Evolutionary conservation across 2,329 filamentous ascomycete genomes (phyloP), one percentile per base, ranked within the genome.

Genomic region (Mollisiaceae sp.): DNA sequence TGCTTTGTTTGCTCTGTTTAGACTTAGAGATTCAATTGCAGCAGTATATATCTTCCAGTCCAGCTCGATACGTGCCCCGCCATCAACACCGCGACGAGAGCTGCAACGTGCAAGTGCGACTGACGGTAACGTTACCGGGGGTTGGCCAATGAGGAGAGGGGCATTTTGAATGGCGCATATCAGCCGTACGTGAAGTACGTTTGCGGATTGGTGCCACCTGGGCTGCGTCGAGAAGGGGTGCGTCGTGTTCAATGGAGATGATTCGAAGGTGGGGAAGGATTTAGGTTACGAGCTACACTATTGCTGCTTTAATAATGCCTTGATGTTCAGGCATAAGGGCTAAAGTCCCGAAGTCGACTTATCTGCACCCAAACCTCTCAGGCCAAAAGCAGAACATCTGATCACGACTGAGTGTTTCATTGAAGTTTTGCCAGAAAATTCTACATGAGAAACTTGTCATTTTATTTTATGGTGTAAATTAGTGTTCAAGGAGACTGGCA

Each of bases 71-170:
- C n/a, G 22, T 24, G 8, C n/a, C 45, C 50, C 24, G 14, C 50
- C 4, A 18, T 35, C 24, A 35, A 54, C 50, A 27, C 24, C 22
- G 18, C 55, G 36, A 18, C 5, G 8, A 6, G 35, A 22, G n/a
- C 35, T 57, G 55, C 36, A 57, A 57, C 36, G 55, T 57, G 55
- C 36, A 54, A 35, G 50, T 22, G 24, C 32, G 8, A 24, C n/a
- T 9, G 39, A 22, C 35, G 39, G 55, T 57, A 57, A 57, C 55
- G 55, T 57, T 57, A 57, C 55, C 9, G 55, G 35, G 18, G 9
- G 14, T 3, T 24, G 14, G 55, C 55, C 55, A 38, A 57, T 57
- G 4, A 39, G 11, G 39, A 3, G 8, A 24, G 15, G 9, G 9
- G 20, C n/a, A 39, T 41, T 57, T 57, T 56, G 52, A 39, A 32